These are phyloP conservation scores for Musa balbisiana DNA, from an alignment of 202 grass and related monocot genomes.

Conservation along the genomic window DNA sequence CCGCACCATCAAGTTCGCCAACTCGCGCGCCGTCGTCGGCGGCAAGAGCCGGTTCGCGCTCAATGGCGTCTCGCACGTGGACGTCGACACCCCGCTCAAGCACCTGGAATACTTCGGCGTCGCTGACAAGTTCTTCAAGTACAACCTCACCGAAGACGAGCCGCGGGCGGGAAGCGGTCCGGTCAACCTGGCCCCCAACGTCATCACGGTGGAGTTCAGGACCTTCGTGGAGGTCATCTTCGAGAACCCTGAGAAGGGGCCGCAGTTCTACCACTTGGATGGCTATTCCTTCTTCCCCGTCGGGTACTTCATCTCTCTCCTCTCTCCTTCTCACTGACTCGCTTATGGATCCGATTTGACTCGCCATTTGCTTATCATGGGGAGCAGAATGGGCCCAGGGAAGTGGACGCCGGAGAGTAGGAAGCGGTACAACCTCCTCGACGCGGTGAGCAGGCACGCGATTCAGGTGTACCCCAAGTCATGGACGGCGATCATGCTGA, in stretches of 20 bases:
- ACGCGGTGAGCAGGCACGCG: conserved; percentile 87
- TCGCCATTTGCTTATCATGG: neutral
- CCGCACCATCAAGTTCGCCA: conserved; percentile 71
- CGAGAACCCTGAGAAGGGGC: conserved; percentile 80
- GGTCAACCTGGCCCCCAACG: conserved; percentile 41
- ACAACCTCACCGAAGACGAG: conserved; percentile 57
- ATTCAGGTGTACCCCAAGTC: conserved; percentile 90
- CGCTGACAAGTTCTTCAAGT: conserved; percentile 47
- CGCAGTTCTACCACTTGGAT: conserved; percentile 65
- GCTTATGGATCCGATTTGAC: neutral
- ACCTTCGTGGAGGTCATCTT: conserved; percentile 78
- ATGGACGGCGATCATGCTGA: conserved; percentile 78
- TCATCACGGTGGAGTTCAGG: conserved; percentile 58
- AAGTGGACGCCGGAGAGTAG: conserved; percentile 41
- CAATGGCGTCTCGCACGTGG: conserved; percentile 69
- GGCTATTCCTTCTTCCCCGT: conserved; percentile 87
- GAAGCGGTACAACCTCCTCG: conserved; percentile 71
- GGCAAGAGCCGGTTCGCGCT: conserved; percentile 61
- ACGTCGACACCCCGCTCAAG: conserved; percentile 58
- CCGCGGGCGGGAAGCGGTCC: conserved; percentile 22
- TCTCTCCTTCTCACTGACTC: neutral
- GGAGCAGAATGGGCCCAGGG: conserved; percentile 68
- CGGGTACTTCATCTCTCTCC: conserved; percentile 29
- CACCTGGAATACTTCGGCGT: conserved; percentile 77
- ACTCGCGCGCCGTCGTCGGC: conserved; percentile 22